phyloP scores from a whole-genome alignment of 2,329 filamentous ascomycete species.

The Tolypocladium endophyticum region DNA sequence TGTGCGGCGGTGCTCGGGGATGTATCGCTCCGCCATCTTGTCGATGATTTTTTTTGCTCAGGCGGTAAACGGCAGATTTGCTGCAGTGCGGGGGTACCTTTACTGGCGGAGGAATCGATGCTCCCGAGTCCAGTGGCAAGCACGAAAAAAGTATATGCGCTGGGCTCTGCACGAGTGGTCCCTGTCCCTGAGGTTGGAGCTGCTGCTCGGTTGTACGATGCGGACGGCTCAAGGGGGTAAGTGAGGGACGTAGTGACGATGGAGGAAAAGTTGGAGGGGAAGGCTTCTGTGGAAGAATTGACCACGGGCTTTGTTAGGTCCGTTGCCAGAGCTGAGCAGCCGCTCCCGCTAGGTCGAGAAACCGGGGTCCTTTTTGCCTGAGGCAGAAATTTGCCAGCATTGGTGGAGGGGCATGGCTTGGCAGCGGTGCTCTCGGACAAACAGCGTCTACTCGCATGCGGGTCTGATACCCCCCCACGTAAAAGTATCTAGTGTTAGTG shows the following conservation, averaged over 20 bases:
- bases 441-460: not conserved
- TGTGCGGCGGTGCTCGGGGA: constrained; percentile 96
- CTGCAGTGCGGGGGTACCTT: constrained; percentile 1
- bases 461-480: accelerated
- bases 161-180: not conserved
- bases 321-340: constrained; percentile 10
- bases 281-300: constrained; percentile 7
- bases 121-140: not conserved
- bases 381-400: constrained; percentile 2
- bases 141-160: not conserved
- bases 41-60: constrained; percentile 20
- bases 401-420: not conserved
- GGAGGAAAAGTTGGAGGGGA: constrained; percentile 1
- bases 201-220: not conserved
- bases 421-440: no score
- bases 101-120: constrained; percentile 4
- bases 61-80: not conserved
- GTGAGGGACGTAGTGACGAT: not conserved
- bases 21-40: constrained; percentile 96
- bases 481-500: not conserved
- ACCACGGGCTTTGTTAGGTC: constrained; percentile 3
- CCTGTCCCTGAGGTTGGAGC: not conserved
- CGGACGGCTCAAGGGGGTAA: not conserved
- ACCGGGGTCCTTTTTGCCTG: constrained; percentile 6
- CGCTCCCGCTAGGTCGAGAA: constrained; percentile 3